Evolutionary conservation across 2,329 filamentous ascomycete species (phyloP).

Genomic region (Tolypocladium ovalisporum): DNA sequence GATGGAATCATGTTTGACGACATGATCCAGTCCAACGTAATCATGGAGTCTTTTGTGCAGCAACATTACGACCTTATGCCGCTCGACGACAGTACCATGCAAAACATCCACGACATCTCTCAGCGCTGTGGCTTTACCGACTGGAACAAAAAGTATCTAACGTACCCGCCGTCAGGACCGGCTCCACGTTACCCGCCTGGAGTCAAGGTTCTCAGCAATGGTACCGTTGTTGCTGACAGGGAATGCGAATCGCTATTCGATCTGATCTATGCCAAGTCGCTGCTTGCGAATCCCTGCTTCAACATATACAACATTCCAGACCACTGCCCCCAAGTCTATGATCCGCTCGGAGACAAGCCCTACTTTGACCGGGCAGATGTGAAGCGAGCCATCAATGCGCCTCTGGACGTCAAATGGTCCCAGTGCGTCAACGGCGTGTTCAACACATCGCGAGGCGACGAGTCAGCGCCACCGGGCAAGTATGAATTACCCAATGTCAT

Average conservation of each 20-base stretch:
- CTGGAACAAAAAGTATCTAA: constrained; percentile 49
- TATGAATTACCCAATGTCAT: constrained; percentile 59
- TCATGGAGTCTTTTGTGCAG: constrained; percentile 48
- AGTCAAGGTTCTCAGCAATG: constrained; percentile 16
- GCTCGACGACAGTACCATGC: constrained; percentile 49
- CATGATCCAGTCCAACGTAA: constrained; percentile 30
- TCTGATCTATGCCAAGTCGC: constrained; percentile 41
- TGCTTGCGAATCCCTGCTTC: constrained; percentile 63
- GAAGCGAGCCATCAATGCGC: constrained; percentile 56
- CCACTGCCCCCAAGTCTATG: constrained; percentile 60
- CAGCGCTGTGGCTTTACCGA: constrained; percentile 51
- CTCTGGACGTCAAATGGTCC: constrained; percentile 18
- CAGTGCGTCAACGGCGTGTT: constrained; percentile 6
- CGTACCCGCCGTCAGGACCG: constrained; percentile 55
- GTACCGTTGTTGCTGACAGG: constrained; percentile 18
- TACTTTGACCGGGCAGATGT: constrained; percentile 66
- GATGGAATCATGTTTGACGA: constrained; percentile 53
- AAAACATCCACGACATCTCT: constrained; percentile 37
- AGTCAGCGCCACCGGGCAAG: constrained; percentile 34
- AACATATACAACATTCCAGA: constrained; percentile 64
- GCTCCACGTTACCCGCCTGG: constrained; percentile 41
- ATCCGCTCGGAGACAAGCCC: constrained; percentile 60
- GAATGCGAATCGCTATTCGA: constrained; percentile 48
- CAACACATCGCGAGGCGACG: constrained; percentile 9
- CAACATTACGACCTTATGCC: constrained; percentile 49